phyloP scores from a whole-genome alignment of 169 alveolate genomes.

The Eimeria acervulina region DNA sequence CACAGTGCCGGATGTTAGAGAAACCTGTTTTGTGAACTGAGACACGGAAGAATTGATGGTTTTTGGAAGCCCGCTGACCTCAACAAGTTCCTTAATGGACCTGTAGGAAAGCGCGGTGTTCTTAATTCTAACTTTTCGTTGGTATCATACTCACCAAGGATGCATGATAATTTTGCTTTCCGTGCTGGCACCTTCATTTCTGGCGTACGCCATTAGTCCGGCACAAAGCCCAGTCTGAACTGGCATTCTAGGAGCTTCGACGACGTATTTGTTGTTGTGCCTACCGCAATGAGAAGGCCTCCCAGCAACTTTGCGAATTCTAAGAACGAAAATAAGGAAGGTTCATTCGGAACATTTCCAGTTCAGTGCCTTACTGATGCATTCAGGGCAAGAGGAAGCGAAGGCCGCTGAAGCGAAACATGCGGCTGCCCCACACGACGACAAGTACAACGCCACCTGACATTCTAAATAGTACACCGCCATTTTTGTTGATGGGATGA shows the following conservation, averaged over 20 bases:
- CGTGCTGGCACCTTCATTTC: conserved; percentile 73
- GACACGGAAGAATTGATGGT: neutral
- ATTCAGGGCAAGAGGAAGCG: conserved; percentile 64
- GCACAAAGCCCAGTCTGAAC: conserved; percentile 52
- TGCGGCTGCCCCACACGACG: conserved; percentile 47
- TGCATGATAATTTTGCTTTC: conserved; percentile 66
- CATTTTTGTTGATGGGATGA: neutral
- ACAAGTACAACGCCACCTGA: conserved; percentile 64
- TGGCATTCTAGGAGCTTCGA: neutral
- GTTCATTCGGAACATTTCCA: neutral
- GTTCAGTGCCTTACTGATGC: conserved; percentile 36
- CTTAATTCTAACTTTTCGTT: neutral
- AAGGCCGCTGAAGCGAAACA: conserved; percentile 47
- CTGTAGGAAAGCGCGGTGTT: neutral
- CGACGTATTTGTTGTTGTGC: neutral
- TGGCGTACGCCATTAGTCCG: conserved; percentile 56
- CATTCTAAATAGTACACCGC: neutral
- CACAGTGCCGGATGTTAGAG: conserved; percentile 70
- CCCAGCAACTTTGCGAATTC: conserved; percentile 49
- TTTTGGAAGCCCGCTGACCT: conserved; percentile 23
- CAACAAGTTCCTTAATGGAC: conserved; percentile 68
- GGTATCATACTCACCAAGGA: conserved; percentile 45
- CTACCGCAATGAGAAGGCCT: conserved; percentile 59
- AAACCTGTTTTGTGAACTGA: conserved; percentile 1
- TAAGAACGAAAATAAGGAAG: neutral